Base-by-base conservation (phyloP, 2,329 filamentous ascomycete species). In the Pyrenophora tritici-repentis region DNA sequence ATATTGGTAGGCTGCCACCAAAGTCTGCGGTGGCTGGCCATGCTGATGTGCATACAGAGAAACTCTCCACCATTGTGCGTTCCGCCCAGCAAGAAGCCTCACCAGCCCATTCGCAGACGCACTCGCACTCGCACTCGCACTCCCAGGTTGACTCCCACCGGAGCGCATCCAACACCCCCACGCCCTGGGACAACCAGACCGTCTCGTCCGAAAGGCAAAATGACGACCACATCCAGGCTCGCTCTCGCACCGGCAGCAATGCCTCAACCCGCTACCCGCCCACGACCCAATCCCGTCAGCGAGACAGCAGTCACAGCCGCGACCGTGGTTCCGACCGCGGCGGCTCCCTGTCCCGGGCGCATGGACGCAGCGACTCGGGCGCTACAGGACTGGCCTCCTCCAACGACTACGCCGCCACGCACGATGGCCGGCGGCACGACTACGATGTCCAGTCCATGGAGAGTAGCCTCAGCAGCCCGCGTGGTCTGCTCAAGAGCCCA, bases 361-460 rank as follows among this genome's bases (percentile, higher is more conserved):
- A 96, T 74, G 80, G 79, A 52, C 85, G 92, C 39, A 93, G 87
- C 63, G 89, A 91, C 61, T 97, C 91, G 63, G 88, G 86, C 58
- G 84, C 83, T 1, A 91, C 89, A 2, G 72, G 88, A 13, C 79
- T 83, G 20, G 79, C 86, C 8, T 94, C 91, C 1, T 91, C 90
- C 1, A 85, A 82, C 17, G 91, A 92, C 38, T 96, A 95, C 67
- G 83, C 86, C 20, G 89, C 93, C 56, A 87, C 87, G 2, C 85
- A 86, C 13, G 86, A 90, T 65, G 83, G 84, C 32, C 85, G 92
- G 63, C 87, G 89, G 47, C 91, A 97, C 68, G 93, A 97, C 70
- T 97, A 96, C 67, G 94, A 97, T 68, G 85, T 96, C 13, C 93
- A 97, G 72, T 91, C 92, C 3, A 96, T 97, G 90, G 93, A 97